Evolutionary conservation across 2,329 filamentous ascomycete species (phyloP).

Genomic region (Capronia americana): DNA sequence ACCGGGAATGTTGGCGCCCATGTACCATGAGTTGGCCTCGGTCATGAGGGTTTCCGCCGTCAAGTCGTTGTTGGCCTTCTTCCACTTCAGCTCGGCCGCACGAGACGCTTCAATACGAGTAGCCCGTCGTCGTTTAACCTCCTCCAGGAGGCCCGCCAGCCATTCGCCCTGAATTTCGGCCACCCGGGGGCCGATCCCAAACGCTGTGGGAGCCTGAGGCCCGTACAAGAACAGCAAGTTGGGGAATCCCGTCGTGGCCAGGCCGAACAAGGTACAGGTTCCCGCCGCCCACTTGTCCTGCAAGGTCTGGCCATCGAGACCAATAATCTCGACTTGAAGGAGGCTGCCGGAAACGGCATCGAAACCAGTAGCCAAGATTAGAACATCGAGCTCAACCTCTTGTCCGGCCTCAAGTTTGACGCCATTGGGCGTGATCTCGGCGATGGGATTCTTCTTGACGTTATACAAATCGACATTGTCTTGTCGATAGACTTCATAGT

Average conservation of each 20-base stretch:
- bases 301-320: conserved; percentile 45
- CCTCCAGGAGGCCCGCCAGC: too few relatives aligned
- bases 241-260: conserved; percentile 49
- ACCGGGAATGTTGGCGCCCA: too few relatives aligned
- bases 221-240: conserved; percentile 62
- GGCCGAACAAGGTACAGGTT: conserved; percentile 49
- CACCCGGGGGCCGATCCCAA: conserved; percentile 57
- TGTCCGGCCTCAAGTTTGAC: too few relatives aligned
- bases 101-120: too few relatives aligned
- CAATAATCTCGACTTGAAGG: conserved; percentile 48
- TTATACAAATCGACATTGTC: conserved; percentile 55
- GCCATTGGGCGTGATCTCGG: too few relatives aligned
- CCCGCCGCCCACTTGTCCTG: conserved; percentile 46
- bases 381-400: conserved; percentile 48
- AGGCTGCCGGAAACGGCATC: conserved; percentile 52
- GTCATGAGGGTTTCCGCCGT: too few relatives aligned
- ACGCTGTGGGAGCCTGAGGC: conserved; percentile 47
- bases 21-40: too few relatives aligned
- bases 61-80: too few relatives aligned
- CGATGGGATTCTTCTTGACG: conserved; percentile 46
- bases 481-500: conserved; percentile 57
- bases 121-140: too few relatives aligned
- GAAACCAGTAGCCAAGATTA: conserved; percentile 53
- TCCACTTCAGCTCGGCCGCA: too few relatives aligned
- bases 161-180: too few relatives aligned